Base-by-base conservation (phyloP, 208 protist genomes). In the Trypanosoma congolense region DNA sequence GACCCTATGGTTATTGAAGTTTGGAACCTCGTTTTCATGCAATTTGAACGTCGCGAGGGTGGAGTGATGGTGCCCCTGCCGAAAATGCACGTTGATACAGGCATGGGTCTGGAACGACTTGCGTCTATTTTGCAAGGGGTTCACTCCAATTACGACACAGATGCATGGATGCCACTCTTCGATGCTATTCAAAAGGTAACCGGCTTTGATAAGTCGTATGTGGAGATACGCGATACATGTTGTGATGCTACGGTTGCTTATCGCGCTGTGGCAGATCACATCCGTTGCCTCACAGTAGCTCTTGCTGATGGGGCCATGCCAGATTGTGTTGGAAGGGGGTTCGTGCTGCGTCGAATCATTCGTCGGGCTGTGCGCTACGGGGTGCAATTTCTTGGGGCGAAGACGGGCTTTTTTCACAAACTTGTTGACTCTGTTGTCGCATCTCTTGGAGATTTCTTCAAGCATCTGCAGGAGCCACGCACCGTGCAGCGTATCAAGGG, bases 1-100 rank as follows among this genome's bases (percentile, higher is more conserved):
- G 97, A 99, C 72, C 98, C 98, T 26, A 92, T 96, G 70, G 96
- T 99, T 19, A 72, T 99, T 30, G 98, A 99, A 74, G 93, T 99
- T 42, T 99, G 98, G 98, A 99, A 99, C 75, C 68, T 98, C n/a
- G 98, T 99, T 47, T 99, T 99, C 69, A 99, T 99, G 60, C 96
- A 99, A 86, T 99, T 90, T 76, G 98, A 99, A 71, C 75, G 97
- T 46, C 92, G 96, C 52, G 59, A 58, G 10, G 96, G 97, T 60
- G 82, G 92, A 44, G 48, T 50, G 12, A 81, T 99, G 19, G 52
- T 79, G 33, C 65, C 47, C 33, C 78, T 99, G 35, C 97, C 96
- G 28, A 75, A 77, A 47, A 87, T 93, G 61, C 94, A 98, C 68
- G 93, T 99, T 19, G 97, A 99, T 76, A 99, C 97, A 2, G 97